Conservation (phyloP, 495 filamentous ascomycete genomes). For the Penicillium pancosmium region DNA sequence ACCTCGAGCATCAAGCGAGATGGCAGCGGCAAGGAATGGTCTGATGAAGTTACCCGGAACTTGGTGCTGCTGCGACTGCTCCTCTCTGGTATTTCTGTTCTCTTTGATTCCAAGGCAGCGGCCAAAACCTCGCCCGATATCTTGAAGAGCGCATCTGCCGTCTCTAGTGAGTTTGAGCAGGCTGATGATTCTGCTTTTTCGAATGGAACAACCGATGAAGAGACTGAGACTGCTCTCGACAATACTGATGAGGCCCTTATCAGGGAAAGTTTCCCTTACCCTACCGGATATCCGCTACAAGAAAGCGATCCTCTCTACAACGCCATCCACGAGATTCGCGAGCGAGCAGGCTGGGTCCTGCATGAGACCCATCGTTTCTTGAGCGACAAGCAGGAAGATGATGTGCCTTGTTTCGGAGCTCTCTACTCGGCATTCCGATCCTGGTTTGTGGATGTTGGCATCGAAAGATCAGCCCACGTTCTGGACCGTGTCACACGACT, state of each 20-base stretch:
- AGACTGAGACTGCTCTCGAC: conserved; percentile 63
- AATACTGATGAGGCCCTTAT: conserved; percentile 82
- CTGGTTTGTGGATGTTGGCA: conserved; percentile 98
- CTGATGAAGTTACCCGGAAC: conserved; percentile 90
- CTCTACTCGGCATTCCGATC: conserved; percentile 88
- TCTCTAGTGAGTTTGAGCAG: conserved; percentile 48
- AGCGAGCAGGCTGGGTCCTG: conserved; percentile 75
- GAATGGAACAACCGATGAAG: conserved; percentile 54
- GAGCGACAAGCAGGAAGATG: conserved; percentile 83
- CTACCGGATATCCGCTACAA: conserved; percentile 79
- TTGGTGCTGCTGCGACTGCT: conserved; percentile 82
- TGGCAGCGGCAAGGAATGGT: conserved; percentile 97
- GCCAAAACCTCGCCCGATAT: conserved; percentile 41
- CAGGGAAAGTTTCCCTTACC: conserved; percentile 79
- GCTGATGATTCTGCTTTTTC: conserved; percentile 25
- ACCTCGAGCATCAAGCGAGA: conserved; percentile 86
- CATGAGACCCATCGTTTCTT: conserved; percentile 86
- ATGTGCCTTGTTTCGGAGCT: conserved; percentile 91
- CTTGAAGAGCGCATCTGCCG: conserved; percentile 23
- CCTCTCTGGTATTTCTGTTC: conserved; percentile 80
- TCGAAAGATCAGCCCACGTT: conserved; percentile 91
- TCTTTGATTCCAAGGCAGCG: conserved; percentile 81
- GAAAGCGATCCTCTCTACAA: conserved; percentile 65
- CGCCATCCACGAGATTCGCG: conserved; percentile 77
- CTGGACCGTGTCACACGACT: conserved; percentile 84